Evolutionary conservation across 2,329 filamentous ascomycete species (phyloP), one percentile per base, ranked within the genome.

Genomic region (Aspergillus costaricaensis): DNA sequence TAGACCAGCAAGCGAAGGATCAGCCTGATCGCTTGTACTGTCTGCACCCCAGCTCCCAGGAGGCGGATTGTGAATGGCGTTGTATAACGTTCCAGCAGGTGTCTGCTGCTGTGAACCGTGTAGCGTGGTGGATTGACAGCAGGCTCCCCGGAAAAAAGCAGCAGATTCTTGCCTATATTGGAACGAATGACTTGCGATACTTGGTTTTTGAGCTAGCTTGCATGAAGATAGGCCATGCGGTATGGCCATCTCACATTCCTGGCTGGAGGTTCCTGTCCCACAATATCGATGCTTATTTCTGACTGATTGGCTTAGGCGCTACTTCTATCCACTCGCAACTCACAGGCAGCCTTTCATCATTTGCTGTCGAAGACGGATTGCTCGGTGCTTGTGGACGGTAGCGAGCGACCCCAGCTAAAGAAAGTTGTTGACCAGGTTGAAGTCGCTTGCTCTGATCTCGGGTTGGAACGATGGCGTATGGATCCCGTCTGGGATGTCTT

Each of bases 181-280:
- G 63, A 4, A 58, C 43, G 1, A 68, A 71, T 41, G 69, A 72
- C 62, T 44, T 68, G 10, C 66, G 69, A 9, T 72, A 72, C 19
- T 30, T 50, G 19, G 30, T 67, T 0, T 67, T 72, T n/a, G 21
- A 65, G 30, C 49, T 72, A 2, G 69, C 68, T 4, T 68, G 63
- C 12, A 66, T 68, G 17, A 72, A 73, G 47, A 66, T 64, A 17
- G 68, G 70, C 5, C 62, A 71, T 39, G 58, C 44, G 19, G 49
- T 55, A 36, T 15, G 23, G 2, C n/a, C 43, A 5, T 47, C 43
- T 15, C 43, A 9, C n/a, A 14, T 47, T 21, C 41, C 49, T 52
- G 4, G 5, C 15, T 52, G 25, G 1, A 12, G 41, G 8, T 15
- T 14, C 21, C 23, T 47, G 27, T 12, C 10, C 4, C 27, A 30